Conservation (phyloP, 2,329 filamentous ascomycete genomes). For the Orbilia ellipsospora region DNA sequence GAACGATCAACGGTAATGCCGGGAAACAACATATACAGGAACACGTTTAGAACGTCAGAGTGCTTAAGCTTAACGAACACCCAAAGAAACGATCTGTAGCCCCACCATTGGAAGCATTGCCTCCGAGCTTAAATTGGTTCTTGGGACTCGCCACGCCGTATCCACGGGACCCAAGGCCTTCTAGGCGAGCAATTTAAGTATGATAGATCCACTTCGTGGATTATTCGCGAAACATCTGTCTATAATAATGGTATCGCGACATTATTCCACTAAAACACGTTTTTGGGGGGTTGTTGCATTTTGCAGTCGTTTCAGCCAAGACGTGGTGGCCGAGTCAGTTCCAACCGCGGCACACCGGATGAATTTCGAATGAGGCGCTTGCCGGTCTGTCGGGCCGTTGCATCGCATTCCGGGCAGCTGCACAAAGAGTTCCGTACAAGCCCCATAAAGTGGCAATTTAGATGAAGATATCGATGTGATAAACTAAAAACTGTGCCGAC, state of each 20-base stretch:
- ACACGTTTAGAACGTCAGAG: too few relatives aligned
- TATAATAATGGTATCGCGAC: neutral
- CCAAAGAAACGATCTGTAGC: too few relatives aligned
- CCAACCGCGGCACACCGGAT: slow-evolving; percentile 11
- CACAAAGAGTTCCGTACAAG: too few relatives aligned
- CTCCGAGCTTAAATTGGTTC: too few relatives aligned
- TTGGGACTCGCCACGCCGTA: too few relatives aligned
- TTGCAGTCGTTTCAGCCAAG: neutral
- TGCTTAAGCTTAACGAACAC: too few relatives aligned
- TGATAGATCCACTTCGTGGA: neutral
- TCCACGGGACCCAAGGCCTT: neutral
- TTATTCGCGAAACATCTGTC: neutral
- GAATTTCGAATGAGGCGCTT: neutral
- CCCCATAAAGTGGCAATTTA: too few relatives aligned
- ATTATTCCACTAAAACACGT: neutral
- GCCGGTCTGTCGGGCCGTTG: slow-evolving; percentile 20
- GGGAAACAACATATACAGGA: too few relatives aligned
- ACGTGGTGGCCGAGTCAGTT: neutral
- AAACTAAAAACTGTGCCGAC: too few relatives aligned
- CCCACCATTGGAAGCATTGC: too few relatives aligned
- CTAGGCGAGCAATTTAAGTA: neutral
- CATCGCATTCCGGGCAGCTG: neutral
- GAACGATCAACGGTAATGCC: too few relatives aligned
- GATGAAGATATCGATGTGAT: too few relatives aligned
- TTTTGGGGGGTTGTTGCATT: neutral